A percentile compares a stretch with the other conserved stretches of the same genome.
phyloP scores from a whole-genome alignment of 2,329 filamentous ascomycete species.

The Phyllosticta citrichinensis region DNA sequence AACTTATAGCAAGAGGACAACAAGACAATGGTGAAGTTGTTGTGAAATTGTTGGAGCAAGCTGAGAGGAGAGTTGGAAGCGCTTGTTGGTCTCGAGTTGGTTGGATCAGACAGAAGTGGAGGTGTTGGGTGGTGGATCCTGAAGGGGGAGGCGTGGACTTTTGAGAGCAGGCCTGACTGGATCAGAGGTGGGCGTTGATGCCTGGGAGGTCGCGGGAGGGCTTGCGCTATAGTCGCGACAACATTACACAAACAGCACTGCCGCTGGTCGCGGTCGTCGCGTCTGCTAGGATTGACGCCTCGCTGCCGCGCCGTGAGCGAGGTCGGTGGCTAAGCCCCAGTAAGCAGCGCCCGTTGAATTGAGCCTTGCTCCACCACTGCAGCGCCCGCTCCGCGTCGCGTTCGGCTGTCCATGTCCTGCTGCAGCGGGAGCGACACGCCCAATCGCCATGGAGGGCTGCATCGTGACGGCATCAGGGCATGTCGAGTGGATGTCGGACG shows the following conservation, averaged over 20 bases:
- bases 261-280: neutral
- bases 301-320: neutral
- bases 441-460: neutral
- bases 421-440: neutral
- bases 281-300: neutral
- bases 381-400: neutral
- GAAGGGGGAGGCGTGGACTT: neutral
- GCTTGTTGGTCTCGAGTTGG: neutral
- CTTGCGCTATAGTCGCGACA: neutral
- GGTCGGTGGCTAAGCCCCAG: neutral
- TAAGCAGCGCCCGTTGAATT: neutral
- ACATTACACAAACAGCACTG: neutral
- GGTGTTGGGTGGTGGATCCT: neutral
- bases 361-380: neutral
- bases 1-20: neutral
- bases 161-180: neutral
- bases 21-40: neutral
- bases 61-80: neutral
- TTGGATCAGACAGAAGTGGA: neutral
- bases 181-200: neutral
- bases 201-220: neutral
- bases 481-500: neutral
- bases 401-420: neutral
- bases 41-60: neutral
- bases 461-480: neutral